Percentiles rank a stretch among this genome's conserved stretches.
Conservation (phyloP, 352 stramenopile genomes). For the Pythium aristosporum region DNA sequence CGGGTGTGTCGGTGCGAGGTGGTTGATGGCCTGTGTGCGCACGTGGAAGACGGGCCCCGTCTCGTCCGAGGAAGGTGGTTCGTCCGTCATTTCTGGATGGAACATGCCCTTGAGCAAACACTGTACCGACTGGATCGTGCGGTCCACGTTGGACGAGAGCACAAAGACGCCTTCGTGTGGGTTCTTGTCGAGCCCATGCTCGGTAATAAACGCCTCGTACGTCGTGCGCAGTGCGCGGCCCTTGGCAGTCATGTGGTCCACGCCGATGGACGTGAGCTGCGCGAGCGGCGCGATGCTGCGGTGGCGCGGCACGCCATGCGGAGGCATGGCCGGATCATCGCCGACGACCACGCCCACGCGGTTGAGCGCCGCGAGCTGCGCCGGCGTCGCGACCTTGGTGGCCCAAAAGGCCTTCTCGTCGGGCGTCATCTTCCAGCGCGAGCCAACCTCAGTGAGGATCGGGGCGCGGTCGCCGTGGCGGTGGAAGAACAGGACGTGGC, state of each 20-base stretch:
- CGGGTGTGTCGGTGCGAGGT: conserved; percentile 57
- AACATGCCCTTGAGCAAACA: conserved; percentile 75
- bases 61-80: background rate
- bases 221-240: conserved; percentile 42
- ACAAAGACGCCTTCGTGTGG: conserved; percentile 62
- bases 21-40: conserved; percentile 64
- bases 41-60: conserved; percentile 43
- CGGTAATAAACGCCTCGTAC: conserved; percentile 47
- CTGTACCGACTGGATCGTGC: conserved; percentile 78
- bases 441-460: conserved; percentile 57
- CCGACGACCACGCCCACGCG: conserved; percentile 53
- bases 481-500: conserved; percentile 79
- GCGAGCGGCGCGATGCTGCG: conserved; percentile 50
- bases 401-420: conserved; percentile 67
- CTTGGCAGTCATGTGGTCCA: conserved; percentile 71
- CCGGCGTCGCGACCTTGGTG: conserved; percentile 46
- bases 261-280: conserved; percentile 57
- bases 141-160: conserved; percentile 71
- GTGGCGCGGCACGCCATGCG: conserved; percentile 40
- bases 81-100: conserved; percentile 26
- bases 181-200: conserved; percentile 5
- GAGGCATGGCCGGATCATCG: conserved; percentile 38
- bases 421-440: conserved; percentile 47
- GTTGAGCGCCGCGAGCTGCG: conserved; percentile 49
- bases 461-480: conserved; percentile 80